phyloP scores from a whole-genome alignment of 2,329 filamentous ascomycete genomes.

The Monosporascus sp. region DNA sequence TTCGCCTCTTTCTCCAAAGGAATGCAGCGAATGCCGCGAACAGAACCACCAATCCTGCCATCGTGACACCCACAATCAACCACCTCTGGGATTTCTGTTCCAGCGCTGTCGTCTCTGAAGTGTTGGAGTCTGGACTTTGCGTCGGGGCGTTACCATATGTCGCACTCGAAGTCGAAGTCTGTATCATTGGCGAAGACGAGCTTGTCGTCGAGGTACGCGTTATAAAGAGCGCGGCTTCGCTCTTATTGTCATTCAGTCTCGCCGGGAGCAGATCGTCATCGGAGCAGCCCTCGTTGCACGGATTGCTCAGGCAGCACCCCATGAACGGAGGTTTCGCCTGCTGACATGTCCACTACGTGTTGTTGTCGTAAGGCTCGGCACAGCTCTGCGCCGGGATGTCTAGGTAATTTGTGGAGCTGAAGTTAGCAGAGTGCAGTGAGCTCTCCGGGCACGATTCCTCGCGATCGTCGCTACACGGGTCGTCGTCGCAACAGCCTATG shows the following conservation, averaged over 20 bases:
- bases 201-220: not conserved
- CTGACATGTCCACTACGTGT: constrained; percentile 31
- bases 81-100: constrained; percentile 2
- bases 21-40: constrained; percentile 7
- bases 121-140: no score
- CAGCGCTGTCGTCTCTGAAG: not conserved
- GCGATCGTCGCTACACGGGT: constrained; percentile 30
- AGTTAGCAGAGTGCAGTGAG: constrained; percentile 27
- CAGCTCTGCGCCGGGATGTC: constrained; percentile 29
- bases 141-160: not conserved
- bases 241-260: constrained; percentile 12
- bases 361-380: constrained; percentile 9
- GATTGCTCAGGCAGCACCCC: constrained; percentile 32
- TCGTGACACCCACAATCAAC: constrained; percentile 11
- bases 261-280: constrained; percentile 22
- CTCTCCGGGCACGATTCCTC: constrained; percentile 22
- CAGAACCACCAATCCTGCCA: constrained; percentile 13
- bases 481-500: constrained; percentile 33
- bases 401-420: constrained; percentile 24
- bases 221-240: constrained; percentile 13
- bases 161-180: not conserved
- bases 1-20: constrained; percentile 9
- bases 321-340: constrained; percentile 24
- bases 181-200: not conserved
- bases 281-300: constrained; percentile 30